Evolutionary conservation across 2,329 filamentous ascomycete species (phyloP), one percentile per base, ranked within the genome.

Genomic region (Chaetomiaceae sp.): DNA sequence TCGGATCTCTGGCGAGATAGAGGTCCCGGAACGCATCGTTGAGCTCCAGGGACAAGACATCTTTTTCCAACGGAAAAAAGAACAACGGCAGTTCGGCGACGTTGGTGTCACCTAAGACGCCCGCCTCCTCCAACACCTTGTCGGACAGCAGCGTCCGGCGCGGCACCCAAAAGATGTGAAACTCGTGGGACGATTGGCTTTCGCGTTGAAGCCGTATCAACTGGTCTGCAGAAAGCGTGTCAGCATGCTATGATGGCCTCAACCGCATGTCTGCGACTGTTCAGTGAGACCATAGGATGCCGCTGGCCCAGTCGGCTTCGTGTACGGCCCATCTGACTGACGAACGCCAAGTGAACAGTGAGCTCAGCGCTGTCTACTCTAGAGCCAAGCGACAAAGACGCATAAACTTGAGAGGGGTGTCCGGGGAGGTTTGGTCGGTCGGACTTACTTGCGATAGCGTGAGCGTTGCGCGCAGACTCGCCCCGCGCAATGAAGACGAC

Each of bases 131-230:
- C 32, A 98, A 75, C 39, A 97, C 78, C 62, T 89, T 84, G 64
- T 97, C 89, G 56, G 88, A 93, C 45, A 97, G 84, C 45, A 95
- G 73, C 4, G 93, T 97, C 51, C 93, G 85, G 48, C 93, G 82
- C 6, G 94, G 91, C 34, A 95, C 86, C 87, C 93, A 97, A 63
- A 96, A 91, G 58, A 98, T 85, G 53, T 90, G 91, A 63, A 97
- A 95, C 59, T 98, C 91, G 76, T 98, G 93, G 56, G 89, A 87
- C 38, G 84, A 87, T 60, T 88, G 85, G 62, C 86, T 90, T 65
- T 93, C 88, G 60, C 84, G 85, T 59, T 91, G 88, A 48, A 97
- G 74, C 50, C 87, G 83, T 65, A 90, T 91, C 58, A 97, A 89
- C 71, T 97, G 89, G 57, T 87, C 91, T 96, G 62, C 42, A 59